Conservation (phyloP, 139 green algal genomes). For the Mesotaenium endlicherianum region DNA sequence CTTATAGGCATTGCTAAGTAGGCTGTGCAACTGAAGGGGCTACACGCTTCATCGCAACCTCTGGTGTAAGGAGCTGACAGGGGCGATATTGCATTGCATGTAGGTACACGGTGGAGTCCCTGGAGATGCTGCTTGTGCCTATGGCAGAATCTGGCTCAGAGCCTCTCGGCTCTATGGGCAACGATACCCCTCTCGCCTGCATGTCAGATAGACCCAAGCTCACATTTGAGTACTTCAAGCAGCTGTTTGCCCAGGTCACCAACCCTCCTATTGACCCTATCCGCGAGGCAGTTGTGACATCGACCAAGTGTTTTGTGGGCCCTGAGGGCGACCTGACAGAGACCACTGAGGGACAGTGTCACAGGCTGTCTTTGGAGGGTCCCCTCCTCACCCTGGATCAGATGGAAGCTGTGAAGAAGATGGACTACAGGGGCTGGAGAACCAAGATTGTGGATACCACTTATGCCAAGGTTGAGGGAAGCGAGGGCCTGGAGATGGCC, state of each 20-base stretch:
- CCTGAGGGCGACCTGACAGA: slow-evolving; percentile 82
- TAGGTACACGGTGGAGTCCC: slow-evolving; percentile 82
- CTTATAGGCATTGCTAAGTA: too few species aligned
- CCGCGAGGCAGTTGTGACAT: slow-evolving; percentile 90
- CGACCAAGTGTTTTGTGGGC: slow-evolving; percentile 83
- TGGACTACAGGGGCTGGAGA: slow-evolving; percentile 49
- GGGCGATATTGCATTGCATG: too few species aligned
- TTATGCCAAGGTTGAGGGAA: slow-evolving; percentile 70
- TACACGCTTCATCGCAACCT: too few species aligned
- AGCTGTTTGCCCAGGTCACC: slow-evolving; percentile 96
- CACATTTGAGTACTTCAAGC: slow-evolving; percentile 95
- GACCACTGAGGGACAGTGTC: slow-evolving; percentile 61
- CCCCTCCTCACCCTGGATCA: slow-evolving; percentile 80
- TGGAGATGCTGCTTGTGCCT: slow-evolving; percentile 88
- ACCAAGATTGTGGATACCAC: slow-evolving; percentile 81
- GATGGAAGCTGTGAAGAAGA: slow-evolving; percentile 65
- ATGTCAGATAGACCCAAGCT: slow-evolving; percentile 78
- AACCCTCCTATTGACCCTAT: slow-evolving; percentile 97
- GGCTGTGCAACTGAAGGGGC: too few species aligned
- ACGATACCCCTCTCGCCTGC: slow-evolving; percentile 84
- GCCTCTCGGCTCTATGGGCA: slow-evolving; percentile 94
- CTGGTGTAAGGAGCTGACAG: too few species aligned
- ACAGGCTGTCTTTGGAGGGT: slow-evolving; percentile 74
- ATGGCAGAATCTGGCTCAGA: slow-evolving; percentile 75
- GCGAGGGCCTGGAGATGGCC: slow-evolving; percentile 66